A percentile compares a stretch with the other conserved stretches of the same genome.
These are phyloP conservation scores for Pythium sukuiense DNA, from an alignment of 352 stramenopile genomes.

Conservation along the genomic window DNA sequence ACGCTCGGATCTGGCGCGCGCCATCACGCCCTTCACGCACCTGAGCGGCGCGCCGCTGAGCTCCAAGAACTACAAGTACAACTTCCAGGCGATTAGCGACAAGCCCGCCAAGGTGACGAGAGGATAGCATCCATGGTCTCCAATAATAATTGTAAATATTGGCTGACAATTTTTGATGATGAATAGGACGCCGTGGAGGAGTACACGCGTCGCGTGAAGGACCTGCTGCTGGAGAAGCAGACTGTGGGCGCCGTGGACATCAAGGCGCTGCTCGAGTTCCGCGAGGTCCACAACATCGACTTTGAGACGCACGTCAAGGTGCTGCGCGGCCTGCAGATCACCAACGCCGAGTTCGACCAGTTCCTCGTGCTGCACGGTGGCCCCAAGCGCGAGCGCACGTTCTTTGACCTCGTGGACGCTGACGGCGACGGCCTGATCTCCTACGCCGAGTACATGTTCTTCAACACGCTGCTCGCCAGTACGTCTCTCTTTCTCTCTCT, in stretches of 20 bases:
- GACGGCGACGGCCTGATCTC: constrained; percentile 87
- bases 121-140: background rate
- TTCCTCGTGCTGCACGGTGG: constrained; percentile 74
- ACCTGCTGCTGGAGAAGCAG: constrained; percentile 55
- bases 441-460: constrained; percentile 90
- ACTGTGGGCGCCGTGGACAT: constrained; percentile 52
- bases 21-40: constrained; percentile 83
- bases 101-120: constrained; percentile 44
- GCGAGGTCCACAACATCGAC: constrained; percentile 63
- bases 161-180: background rate
- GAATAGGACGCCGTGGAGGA: constrained; percentile 40
- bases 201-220: constrained; percentile 54
- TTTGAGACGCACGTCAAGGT: constrained; percentile 85
- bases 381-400: constrained; percentile 59
- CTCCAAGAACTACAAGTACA: constrained; percentile 86
- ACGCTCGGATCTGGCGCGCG: constrained; percentile 73
- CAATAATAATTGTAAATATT: background rate
- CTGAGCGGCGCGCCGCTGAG: constrained; percentile 63
- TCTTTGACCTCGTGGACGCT: constrained; percentile 84
- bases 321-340: constrained; percentile 72
- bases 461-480: constrained; percentile 85
- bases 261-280: constrained; percentile 50
- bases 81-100: constrained; percentile 48
- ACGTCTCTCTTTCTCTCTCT: constrained; percentile 27
- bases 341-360: constrained; percentile 80